These are phyloP conservation scores for Aspergillus brasiliensis DNA, from an alignment of 2,329 filamentous ascomycete species.

Conservation along the genomic window DNA sequence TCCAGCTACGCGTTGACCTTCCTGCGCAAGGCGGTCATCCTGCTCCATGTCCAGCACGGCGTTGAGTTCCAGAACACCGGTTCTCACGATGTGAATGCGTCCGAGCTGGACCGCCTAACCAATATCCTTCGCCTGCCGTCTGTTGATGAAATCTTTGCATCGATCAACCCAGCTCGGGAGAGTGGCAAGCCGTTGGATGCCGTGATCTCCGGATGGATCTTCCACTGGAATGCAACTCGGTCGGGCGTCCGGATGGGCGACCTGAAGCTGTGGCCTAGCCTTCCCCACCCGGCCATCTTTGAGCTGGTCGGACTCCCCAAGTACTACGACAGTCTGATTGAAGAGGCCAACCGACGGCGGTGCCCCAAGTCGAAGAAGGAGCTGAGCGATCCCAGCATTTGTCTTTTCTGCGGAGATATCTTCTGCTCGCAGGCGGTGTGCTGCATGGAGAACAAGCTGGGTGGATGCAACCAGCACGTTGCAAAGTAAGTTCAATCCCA, in stretches of 20 bases:
- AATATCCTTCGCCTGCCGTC: conserved; percentile 73
- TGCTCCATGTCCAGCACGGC: conserved; percentile 85
- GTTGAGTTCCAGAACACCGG: conserved; percentile 79
- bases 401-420: conserved; percentile 93
- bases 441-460: conserved; percentile 72
- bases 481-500: conserved; percentile 62
- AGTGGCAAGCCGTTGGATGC: conserved; percentile 48
- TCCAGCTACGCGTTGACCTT: conserved; percentile 87
- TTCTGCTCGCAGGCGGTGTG: conserved; percentile 94
- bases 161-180: conserved; percentile 49
- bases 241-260: conserved; percentile 35
- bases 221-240: conserved; percentile 45
- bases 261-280: conserved; percentile 46
- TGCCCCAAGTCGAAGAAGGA: conserved; percentile 93
- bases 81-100: conserved; percentile 63
- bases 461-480: conserved; percentile 90
- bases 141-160: conserved; percentile 75
- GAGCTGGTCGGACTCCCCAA: conserved; percentile 90
- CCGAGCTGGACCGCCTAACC: conserved; percentile 81
- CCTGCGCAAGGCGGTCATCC: conserved; percentile 78
- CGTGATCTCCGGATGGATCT: conserved; percentile 71
- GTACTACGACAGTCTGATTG: conserved; percentile 89
- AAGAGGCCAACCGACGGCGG: conserved; percentile 79
- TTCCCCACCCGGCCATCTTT: conserved; percentile 86
- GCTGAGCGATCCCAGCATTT: conserved; percentile 85